These are phyloP conservation scores for Ambrosia hybrid DNA, from an alignment of 140 eudicot genomes.

Conservation along the genomic window DNA sequence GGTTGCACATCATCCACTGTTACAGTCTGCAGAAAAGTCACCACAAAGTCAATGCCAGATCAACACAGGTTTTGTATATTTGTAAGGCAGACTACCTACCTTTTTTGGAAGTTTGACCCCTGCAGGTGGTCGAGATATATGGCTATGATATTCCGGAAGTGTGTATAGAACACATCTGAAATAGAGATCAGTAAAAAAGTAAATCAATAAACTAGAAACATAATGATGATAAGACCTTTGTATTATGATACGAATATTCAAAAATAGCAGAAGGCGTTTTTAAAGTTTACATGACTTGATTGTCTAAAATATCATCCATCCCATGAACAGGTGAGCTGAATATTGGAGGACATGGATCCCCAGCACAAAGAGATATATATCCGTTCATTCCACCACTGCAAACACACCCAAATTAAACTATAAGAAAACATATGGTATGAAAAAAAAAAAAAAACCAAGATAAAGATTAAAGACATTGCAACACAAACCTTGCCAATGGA, in stretches of 20 bases:
- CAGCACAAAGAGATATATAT: slow-evolving; percentile 72
- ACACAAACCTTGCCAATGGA: slow-evolving; percentile 69
- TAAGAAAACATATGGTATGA: background rate
- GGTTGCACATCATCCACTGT: slow-evolving; percentile 67
- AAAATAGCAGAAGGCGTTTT: background rate
- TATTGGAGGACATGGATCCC: slow-evolving; percentile 91
- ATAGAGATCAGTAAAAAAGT: slow-evolving; percentile 3
- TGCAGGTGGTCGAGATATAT: slow-evolving; percentile 66
- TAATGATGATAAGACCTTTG: background rate
- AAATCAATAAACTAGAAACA: background rate
- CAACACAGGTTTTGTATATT: background rate
- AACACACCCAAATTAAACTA: slow-evolving; percentile 29
- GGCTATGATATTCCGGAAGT: slow-evolving; percentile 77
- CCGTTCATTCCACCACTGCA: slow-evolving; percentile 99
- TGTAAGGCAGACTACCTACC: slow-evolving; percentile 32
- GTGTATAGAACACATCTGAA: slow-evolving; percentile 79
- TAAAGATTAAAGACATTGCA: background rate
- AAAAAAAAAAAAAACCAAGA: background rate
- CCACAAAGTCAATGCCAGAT: background rate
- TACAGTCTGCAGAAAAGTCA: slow-evolving; percentile 51
- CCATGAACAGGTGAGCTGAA: slow-evolving; percentile 81
- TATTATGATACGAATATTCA: background rate
- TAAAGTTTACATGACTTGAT: slow-evolving; percentile 82
- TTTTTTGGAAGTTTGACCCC: slow-evolving; percentile 75
- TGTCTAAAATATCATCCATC: slow-evolving; percentile 82